Evolutionary conservation across 768 basidiomycete genomes (phyloP).

Genomic region (Kwoniella sp.): DNA sequence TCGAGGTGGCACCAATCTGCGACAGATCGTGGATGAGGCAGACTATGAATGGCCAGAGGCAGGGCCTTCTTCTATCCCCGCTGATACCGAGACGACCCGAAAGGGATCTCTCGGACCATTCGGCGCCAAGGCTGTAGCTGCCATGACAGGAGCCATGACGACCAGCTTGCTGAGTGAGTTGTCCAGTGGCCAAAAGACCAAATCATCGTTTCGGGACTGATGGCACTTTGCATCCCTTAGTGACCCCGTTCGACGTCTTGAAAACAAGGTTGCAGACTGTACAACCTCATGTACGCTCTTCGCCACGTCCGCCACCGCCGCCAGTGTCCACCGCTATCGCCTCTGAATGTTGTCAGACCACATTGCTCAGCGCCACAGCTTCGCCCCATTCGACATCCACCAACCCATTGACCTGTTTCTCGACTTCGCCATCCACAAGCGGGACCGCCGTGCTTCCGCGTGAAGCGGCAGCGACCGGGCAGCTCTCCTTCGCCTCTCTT

Average conservation of each 20-base stretch:
- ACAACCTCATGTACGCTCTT: slow-evolving; percentile 26
- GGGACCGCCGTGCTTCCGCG: not conserved
- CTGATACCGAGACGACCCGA: not conserved
- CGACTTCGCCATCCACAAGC: slow-evolving; percentile 11
- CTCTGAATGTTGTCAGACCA: slow-evolving; percentile 46
- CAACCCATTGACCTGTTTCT: slow-evolving; percentile 30
- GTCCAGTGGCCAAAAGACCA: not conserved
- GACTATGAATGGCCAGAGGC: slow-evolving; percentile 41
- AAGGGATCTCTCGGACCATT: slow-evolving; percentile 28
- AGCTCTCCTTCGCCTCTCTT: slow-evolving; percentile 18
- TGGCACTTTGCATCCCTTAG: slow-evolving; percentile 52
- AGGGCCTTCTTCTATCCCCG: slow-evolving; percentile 17
- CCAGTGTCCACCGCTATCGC: not conserved
- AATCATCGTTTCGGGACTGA: not conserved
- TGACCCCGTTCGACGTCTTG: slow-evolving; percentile 98
- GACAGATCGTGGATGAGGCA: not conserved
- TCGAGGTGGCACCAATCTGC: slow-evolving; percentile 16
- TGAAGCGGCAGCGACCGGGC: not conserved
- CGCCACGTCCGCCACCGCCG: not conserved
- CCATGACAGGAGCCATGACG: slow-evolving; percentile 46
- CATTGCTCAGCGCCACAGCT: slow-evolving; percentile 22
- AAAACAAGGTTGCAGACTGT: slow-evolving; percentile 93
- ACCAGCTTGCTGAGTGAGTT: slow-evolving; percentile 45
- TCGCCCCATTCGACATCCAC: slow-evolving; percentile 4
- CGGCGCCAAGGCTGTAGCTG: slow-evolving; percentile 45